Evolutionary conservation across 2,329 filamentous ascomycete species (phyloP), one percentile per base, ranked within the genome.

Genomic region (Arachnopeziza araneosa): DNA sequence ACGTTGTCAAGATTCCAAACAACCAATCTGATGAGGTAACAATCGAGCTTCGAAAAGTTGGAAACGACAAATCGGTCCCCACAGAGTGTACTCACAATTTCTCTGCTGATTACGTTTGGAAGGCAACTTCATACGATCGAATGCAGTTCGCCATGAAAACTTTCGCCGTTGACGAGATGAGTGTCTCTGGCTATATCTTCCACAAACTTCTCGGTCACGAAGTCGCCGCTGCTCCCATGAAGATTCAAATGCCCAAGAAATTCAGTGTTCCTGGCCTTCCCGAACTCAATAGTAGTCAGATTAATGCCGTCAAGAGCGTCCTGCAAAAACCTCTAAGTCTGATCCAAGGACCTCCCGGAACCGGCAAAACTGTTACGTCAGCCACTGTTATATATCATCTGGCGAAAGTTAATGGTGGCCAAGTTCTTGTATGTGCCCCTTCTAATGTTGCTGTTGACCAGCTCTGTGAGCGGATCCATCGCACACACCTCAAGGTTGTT

Each of bases 61-160:
- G 91, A 63, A 96, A 96, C 72, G 93, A 98, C 78, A 98, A 98
- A 76, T 91, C 89, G 26, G 91, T 98, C 1, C 95, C 95, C 0
- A 96, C 91, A 0, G 93, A 99, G 70, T 95, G 93, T 75, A 96
- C 93, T 0, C 91, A 96, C 76, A 96, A 97, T 75, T 99, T 99
- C 76, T 96, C 92, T 19, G 95, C 93, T 66, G 95, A 99, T 74
- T 99, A 99, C 71, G 95, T 99, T 59, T 99, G 95, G 95, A 99
- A 99, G 74, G 95, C 96, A 17, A 99, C 96, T 0, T 98, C 93
- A 0, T 99, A 99, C 73, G 95, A 99, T 72, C 93, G 95, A 64
- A 99, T 99, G 95, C 95, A 99, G 75, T 86, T 93, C 66, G 96
- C 95, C 58, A 98, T 99, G 93, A 98, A 97, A 81, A 98, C 91